Base-by-base conservation (phyloP, 192 early-diverging fungal species). In the Rhizophagus sp. region DNA sequence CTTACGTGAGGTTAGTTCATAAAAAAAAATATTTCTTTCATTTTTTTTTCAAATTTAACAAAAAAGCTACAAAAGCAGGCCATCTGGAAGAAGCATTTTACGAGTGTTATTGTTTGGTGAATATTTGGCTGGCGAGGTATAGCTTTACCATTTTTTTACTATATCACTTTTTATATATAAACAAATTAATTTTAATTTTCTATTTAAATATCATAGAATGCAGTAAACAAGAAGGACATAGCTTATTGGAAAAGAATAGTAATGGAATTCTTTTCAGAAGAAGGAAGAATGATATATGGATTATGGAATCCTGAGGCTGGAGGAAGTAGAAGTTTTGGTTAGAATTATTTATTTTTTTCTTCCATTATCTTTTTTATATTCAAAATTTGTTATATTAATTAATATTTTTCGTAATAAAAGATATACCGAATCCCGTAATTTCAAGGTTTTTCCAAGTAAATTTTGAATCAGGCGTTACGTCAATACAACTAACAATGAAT, bases 381-480 rank as follows among this genome's bases (percentile, higher is more conserved):
- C 30, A 25, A 12, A 39, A 7, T 41, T 71, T 39, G 4, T 10
- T 33, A 24, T 12, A 71, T 10, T 47, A 22, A 19, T 24, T 39
- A 49, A 33, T 13, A 71, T 3, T 44, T 44, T 12, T 22, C 36
- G 19, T 44, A 44, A 39, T 30, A 39, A 24, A 41, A 71, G 69
- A 71, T 44, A 71, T 71, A 44, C 39, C 69, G 6, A 49, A 71
- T 71, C 41, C 69, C 22, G 69, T 71, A 33, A 71, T 71, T 44
- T 27, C 69, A 39, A 71, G 69, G 30, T 71, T 44, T 71, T 71
- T 44, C 39, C 69, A 71, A 71, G 69, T 71, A 47, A 71, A 71
- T 47, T 71, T n/a, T 71, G 69, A 71, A 39, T 71, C 69, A 22
- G 69, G 69, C 1, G 69, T 71, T 13, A 71, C 69, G 4, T 39